These are phyloP conservation scores for Solanum sejunctum DNA, from an alignment of 257 asterid genomes.

Conservation along the genomic window DNA sequence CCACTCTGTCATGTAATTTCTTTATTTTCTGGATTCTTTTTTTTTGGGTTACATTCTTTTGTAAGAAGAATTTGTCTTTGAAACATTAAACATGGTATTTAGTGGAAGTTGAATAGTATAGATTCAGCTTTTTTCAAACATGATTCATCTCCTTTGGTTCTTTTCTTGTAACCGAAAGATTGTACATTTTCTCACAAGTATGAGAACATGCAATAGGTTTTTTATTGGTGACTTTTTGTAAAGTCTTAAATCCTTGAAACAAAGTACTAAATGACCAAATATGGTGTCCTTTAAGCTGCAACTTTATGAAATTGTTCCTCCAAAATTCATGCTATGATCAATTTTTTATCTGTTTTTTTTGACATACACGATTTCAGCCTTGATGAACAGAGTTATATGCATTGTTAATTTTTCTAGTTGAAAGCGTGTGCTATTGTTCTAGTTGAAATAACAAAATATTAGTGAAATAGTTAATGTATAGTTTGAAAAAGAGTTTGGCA, in stretches of 20 bases:
- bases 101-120: conserved; percentile 8
- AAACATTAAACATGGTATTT: conserved; percentile 6
- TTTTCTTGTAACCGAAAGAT: background rate
- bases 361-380: background rate
- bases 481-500: too few relatives aligned
- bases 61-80: conserved; percentile 21
- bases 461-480: background rate
- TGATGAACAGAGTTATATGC: background rate
- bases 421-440: background rate
- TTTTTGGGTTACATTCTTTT: conserved; percentile 20
- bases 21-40: conserved; percentile 14
- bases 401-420: too few relatives aligned
- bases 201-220: background rate
- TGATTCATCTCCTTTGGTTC: background rate
- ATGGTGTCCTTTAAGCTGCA: background rate
- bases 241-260: background rate
- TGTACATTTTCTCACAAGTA: background rate
- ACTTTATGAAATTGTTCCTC: background rate
- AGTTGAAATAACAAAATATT: background rate
- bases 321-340: background rate
- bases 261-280: background rate
- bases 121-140: background rate
- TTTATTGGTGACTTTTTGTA: background rate
- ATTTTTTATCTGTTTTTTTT: background rate
- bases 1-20: conserved; percentile 2